Base-by-base conservation (phyloP, 345 rosid species). In the Hibiscus tridactylites region DNA sequence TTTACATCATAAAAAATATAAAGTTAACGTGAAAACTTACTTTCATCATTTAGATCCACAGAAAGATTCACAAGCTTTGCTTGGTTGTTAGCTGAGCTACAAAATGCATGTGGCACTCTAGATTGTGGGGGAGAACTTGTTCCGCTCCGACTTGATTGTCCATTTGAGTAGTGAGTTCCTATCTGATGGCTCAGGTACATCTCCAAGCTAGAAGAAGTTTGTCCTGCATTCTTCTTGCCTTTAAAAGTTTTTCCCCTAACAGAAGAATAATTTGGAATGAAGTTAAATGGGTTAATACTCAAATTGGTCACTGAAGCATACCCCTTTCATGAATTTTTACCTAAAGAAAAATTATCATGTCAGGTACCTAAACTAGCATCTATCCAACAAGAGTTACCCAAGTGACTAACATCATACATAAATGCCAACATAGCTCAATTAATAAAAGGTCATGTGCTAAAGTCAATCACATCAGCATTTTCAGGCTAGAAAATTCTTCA, bases 211-310 rank as follows among this genome's bases (percentile, higher is more conserved):
- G 92, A 74, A 59, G 85, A 75, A 58, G 85, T 65, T n/a, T 81
- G 71, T 71, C 83, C 91, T 52, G 77, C 60, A 81, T 75, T 79
- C 75, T 85, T 92, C 86, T 78, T 86, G 67, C 75, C 75, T 78
- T 90, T 90, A 4, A 31, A 61, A 68, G 84, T 73, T 83, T 83
- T 84, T 72, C 85, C 95, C 86, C 91, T 83, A 62, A 73, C 5
- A 70, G 52, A 63, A 35, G 72, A 62, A 56, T 63, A 37, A 60
- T 33, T 16, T 19, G 0, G 3, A 35, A 62, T 21, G 31, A 65
- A 42, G 44, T 42, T 44, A 24, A 42, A 42, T n/a, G 59, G 59
- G 4, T 54, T 54, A 54, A 54, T 54, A 8, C 28, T 2, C 17
- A 8, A 54, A 54, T 2, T 7, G 59, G 59, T 17, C 10, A 9